phyloP scores from a whole-genome alignment of 805 yeast species.

The Metschnikowia similis region DNA sequence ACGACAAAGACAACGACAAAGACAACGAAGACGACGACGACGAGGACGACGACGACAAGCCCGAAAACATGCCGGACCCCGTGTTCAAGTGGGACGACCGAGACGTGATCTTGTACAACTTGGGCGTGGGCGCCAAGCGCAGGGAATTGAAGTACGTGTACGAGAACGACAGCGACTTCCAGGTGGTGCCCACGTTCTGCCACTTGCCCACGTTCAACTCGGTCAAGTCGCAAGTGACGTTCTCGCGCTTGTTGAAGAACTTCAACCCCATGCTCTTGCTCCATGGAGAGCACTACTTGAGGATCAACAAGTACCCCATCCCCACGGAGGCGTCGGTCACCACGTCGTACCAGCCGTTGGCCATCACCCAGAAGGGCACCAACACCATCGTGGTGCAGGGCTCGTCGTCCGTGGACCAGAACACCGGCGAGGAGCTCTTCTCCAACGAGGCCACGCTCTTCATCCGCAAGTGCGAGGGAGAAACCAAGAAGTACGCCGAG shows the following conservation, averaged over 20 bases:
- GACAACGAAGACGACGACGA: conserved; percentile 38
- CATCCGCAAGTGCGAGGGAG: conserved; percentile 68
- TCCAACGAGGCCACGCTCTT: conserved; percentile 82
- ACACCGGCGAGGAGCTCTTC: conserved; percentile 66
- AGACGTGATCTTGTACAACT: conserved; percentile 77
- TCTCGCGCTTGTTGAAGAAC: conserved; percentile 62
- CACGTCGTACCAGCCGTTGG: conserved; percentile 65
- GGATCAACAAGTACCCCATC: conserved; percentile 68
- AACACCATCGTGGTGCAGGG: conserved; percentile 79
- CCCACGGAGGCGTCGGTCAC: conserved; percentile 64
- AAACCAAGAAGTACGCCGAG: conserved; percentile 42
- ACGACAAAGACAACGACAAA: no score
- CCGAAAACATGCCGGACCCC: conserved; percentile 37
- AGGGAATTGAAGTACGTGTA: conserved; percentile 73
- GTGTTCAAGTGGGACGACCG: conserved; percentile 58
- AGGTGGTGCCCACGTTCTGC: conserved; percentile 84
- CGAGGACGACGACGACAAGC: conserved; percentile 33
- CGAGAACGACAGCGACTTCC: conserved; percentile 74
- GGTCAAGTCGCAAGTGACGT: conserved; percentile 51
- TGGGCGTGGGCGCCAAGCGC: conserved; percentile 83
- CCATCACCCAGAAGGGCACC: conserved; percentile 77
- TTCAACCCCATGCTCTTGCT: conserved; percentile 86
- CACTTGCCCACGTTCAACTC: conserved; percentile 80
- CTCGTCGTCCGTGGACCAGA: conserved; percentile 61
- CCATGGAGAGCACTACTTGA: conserved; percentile 94